Percentiles rank a stretch among this genome's conserved stretches.
Conservation (phyloP, 345 rosid species). For the Nasturtium officinale region DNA sequence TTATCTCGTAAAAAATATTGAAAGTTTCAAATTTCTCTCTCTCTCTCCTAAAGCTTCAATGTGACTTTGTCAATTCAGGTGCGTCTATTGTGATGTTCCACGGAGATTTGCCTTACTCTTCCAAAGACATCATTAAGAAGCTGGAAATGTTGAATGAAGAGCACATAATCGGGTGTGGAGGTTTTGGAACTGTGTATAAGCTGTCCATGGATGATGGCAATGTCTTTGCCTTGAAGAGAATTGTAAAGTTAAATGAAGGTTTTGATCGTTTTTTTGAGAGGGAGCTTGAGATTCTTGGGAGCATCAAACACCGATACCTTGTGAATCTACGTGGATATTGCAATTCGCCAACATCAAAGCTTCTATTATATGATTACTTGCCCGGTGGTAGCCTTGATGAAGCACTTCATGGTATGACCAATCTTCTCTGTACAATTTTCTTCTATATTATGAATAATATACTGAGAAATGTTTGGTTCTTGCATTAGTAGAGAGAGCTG, state of each 20-base stretch:
- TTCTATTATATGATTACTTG: conserved; percentile 84
- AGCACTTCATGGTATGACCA: conserved; percentile 87
- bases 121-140: conserved; percentile 87
- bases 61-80: conserved; percentile 55
- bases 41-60: conserved; percentile 7
- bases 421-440: conserved; percentile 2
- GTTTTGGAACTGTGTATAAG: conserved; percentile 91
- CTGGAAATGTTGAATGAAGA: conserved; percentile 85
- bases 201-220: conserved; percentile 97
- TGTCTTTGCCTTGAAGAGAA: conserved; percentile 84
- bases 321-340: conserved; percentile 97
- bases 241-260: conserved; percentile 83
- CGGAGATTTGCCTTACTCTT: conserved; percentile 94
- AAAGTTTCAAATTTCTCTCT: conserved; percentile 4
- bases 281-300: conserved; percentile 97
- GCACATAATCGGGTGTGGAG: conserved; percentile 84
- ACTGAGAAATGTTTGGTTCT: conserved; percentile 20
- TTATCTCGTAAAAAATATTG: neutral
- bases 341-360: conserved; percentile 87
- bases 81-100: conserved; percentile 97
- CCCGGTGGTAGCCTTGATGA: conserved; percentile 97
- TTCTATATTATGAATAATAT: conserved; percentile 14
- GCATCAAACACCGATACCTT: conserved; percentile 90
- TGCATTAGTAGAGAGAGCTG: conserved; percentile 72
- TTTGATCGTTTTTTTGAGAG: conserved; percentile 96